Conservation (phyloP, 2,329 filamentous ascomycete species). For the Pseudogymnoascus sp. region DNA sequence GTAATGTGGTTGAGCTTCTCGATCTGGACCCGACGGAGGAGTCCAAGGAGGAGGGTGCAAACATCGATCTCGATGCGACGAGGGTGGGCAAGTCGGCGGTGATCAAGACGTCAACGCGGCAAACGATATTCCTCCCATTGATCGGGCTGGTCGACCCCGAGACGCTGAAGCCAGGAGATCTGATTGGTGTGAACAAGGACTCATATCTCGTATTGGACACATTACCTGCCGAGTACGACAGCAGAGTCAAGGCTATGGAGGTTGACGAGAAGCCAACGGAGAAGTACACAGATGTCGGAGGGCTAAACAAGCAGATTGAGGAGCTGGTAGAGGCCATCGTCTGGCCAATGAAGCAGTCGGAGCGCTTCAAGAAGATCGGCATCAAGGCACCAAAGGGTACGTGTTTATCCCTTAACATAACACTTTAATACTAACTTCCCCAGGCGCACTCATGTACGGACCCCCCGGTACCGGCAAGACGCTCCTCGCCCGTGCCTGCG, state of each 20-base stretch:
- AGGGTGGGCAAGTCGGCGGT: conserved; percentile 96
- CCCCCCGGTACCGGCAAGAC: conserved; percentile 87
- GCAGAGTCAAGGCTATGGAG: conserved; percentile 98
- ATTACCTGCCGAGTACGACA: conserved; percentile 94
- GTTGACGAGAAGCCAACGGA: conserved; percentile 99
- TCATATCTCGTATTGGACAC: conserved; percentile 97
- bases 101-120: conserved; percentile 97
- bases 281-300: conserved; percentile 97
- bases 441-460: conserved; percentile 96
- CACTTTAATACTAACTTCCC: conserved; percentile 10
- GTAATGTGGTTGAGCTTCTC: conserved; percentile 94
- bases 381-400: conserved; percentile 98
- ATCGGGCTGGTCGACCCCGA: conserved; percentile 96
- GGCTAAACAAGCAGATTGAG: conserved; percentile 97
- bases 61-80: conserved; percentile 95
- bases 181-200: conserved; percentile 98
- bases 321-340: conserved; percentile 97
- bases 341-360: conserved; percentile 99
- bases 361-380: conserved; percentile 98
- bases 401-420: conserved; percentile 17
- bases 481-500: conserved; percentile 86
- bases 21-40: conserved; percentile 95
- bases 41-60: conserved; percentile 93
- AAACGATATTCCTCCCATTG: conserved; percentile 95
- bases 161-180: conserved; percentile 86